A percentile compares a stretch with the other conserved stretches of the same genome.
Conservation (phyloP, 805 yeast genomes). For the Saccharomycopsis amapae region DNA sequence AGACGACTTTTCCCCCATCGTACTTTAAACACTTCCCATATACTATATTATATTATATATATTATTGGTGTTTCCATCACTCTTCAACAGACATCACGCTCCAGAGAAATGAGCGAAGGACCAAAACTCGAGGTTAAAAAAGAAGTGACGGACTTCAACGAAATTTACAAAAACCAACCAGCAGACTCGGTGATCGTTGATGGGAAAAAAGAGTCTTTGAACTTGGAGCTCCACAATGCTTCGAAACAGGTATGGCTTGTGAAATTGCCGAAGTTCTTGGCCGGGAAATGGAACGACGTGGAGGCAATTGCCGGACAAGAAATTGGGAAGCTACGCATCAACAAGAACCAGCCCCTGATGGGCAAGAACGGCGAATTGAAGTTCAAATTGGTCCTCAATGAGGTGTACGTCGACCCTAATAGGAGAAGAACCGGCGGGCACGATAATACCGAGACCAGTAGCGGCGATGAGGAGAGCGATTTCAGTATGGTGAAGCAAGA, state of each 20-base stretch:
- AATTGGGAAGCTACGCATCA: slow-evolving; percentile 73
- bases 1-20: too few relatives aligned
- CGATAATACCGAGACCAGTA: background rate
- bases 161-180: slow-evolving; percentile 17
- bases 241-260: slow-evolving; percentile 86
- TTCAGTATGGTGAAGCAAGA: background rate
- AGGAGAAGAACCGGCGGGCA: background rate
- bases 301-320: slow-evolving; percentile 61
- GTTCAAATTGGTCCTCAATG: slow-evolving; percentile 53
- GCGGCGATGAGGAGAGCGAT: background rate
- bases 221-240: slow-evolving; percentile 59
- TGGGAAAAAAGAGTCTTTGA: slow-evolving; percentile 53
- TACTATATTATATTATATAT: too few relatives aligned
- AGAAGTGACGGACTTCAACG: slow-evolving; percentile 17
- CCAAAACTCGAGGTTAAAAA: background rate
- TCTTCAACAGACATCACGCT: too few relatives aligned
- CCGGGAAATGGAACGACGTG: slow-evolving; percentile 70
- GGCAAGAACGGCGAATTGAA: slow-evolving; percentile 28
- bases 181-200: slow-evolving; percentile 24
- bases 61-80: slow-evolving; percentile 52
- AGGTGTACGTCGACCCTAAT: slow-evolving; percentile 22
- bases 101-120: too few relatives aligned
- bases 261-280: slow-evolving; percentile 78
- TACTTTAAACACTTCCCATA: too few relatives aligned
- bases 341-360: slow-evolving; percentile 37